Conservation (phyloP, 257 asterid genomes). For the Solanum neorickii region DNA sequence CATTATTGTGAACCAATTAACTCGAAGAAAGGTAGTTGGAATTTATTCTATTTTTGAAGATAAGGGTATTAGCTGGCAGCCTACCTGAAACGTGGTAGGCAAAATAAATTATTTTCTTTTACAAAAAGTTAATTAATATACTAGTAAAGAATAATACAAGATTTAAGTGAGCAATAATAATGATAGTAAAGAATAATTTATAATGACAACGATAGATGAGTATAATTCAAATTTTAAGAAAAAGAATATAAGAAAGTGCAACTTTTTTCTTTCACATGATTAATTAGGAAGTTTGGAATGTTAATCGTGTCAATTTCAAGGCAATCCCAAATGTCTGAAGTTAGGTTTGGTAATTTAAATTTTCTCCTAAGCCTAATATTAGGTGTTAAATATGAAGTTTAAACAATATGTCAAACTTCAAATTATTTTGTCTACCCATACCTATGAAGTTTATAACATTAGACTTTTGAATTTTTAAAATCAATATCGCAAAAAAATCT, state of each 20-base stretch:
- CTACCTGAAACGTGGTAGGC: not conserved
- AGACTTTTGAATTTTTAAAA: not conserved
- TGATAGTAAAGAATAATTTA: not conserved
- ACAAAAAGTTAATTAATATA: not conserved
- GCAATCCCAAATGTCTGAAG: too few species aligned
- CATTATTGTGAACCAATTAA: not conserved
- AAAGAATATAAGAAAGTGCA: too few species aligned
- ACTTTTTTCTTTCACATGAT: too few species aligned
- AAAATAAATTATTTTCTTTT: not conserved
- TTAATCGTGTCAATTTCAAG: too few species aligned
- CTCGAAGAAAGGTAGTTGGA: not conserved
- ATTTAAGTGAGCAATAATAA: not conserved
- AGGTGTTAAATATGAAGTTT: not conserved
- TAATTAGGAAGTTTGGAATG: too few species aligned
- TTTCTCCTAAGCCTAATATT: too few species aligned
- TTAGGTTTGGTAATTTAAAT: too few species aligned
- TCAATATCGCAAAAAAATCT: not conserved
- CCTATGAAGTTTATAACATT: not conserved
- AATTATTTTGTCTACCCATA: not conserved
- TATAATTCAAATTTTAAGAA: too few species aligned
- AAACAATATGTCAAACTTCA: not conserved
- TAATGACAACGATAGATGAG: not conserved
- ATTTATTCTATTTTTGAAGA: not conserved
- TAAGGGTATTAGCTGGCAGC: not conserved
- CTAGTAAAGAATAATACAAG: not conserved